Evolutionary conservation across 225 moss, liverwort and hornwort species (phyloP), one percentile per base, ranked within the genome.

Genomic region (Pseudisothecium myosuroides): DNA sequence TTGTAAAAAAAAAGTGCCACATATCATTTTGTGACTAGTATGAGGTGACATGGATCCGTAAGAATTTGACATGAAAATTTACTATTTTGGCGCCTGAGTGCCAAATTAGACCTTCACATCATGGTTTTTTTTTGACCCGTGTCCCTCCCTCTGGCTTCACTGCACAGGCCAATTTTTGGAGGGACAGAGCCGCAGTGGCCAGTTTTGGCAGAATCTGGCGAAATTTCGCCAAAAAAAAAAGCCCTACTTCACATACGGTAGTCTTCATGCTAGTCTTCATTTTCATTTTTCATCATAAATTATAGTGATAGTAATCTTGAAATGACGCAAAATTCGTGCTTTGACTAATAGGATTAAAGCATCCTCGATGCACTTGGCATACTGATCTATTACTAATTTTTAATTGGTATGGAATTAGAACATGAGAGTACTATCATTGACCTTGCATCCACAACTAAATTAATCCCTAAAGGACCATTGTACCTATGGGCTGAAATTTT

Each of bases 391-490:
- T 21, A 36, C 10, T 19, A 66, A 36, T 66, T 36, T 66, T n/a
- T 7, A 22, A n/a, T 21, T n/a, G 7, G n/a, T 12, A 6, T n/a
- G 3, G 21, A 67, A 21, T 67, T 21, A 12, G 11, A 67, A 67
- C 6, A n/a, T 66, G 10, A 66, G 3, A 36, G 3, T 11, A 36
- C 10, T 36, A 6, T 66, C 36, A 66, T 66, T 37, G 21, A 67
- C 0, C 14, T 1, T 62, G 4, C n/a, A 68, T 68, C 12, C 0
- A 4, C 7, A 68, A 22, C 20, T 7, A 67, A 1, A 0, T 68
- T 45, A 6, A 45, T n/a, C 45, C 45, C 45, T 45, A 45, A 45
- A 45, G 45, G 45, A 45, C 45, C 45, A n/a, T n/a, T n/a, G n/a
- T n/a, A n/a, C n/a, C n/a, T n/a, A n/a, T n/a, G n/a, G n/a, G n/a